phyloP scores from a whole-genome alignment of 176 grass and related monocot genomes.

The Elaeis guineensis region DNA sequence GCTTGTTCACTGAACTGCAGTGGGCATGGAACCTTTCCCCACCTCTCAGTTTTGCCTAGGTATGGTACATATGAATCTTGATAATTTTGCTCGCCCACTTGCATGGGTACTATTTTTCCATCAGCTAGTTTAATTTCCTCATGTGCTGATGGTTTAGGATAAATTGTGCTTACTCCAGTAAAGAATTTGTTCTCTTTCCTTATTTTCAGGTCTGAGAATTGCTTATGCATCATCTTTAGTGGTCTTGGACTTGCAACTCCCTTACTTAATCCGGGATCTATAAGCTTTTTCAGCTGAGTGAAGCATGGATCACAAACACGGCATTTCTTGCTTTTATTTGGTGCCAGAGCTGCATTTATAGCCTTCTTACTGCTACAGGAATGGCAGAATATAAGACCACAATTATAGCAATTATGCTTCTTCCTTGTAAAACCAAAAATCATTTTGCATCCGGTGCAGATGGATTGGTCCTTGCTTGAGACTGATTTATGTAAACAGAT shows the following conservation, averaged over 20 bases:
- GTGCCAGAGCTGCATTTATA: conserved; percentile 53
- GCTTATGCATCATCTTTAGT: conserved; percentile 15
- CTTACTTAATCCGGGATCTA: conserved; percentile 19
- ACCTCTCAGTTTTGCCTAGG: conserved; percentile 39
- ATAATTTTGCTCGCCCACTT: conserved; percentile 28
- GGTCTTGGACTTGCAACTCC: conserved; percentile 16
- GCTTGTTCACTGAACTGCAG: conserved; percentile 35
- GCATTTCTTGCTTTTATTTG: conserved; percentile 50
- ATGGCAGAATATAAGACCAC: conserved; percentile 78
- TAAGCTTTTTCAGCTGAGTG: conserved; percentile 39
- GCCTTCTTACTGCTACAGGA: conserved; percentile 72
- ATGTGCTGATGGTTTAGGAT: conserved; percentile 51
- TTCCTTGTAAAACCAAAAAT: conserved; percentile 81
- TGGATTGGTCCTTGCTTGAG: conserved; percentile 65
- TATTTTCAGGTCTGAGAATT: conserved; percentile 22
- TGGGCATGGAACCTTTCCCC: conserved; percentile 76
- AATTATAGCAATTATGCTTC: conserved; percentile 88
- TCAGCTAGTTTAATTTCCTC: conserved; percentile 44
- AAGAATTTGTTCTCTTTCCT: conserved; percentile 39
- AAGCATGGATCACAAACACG: conserved; percentile 76
- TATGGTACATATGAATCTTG: conserved; percentile 3
- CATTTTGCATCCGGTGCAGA: conserved; percentile 66
- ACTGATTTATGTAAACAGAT: conserved; percentile 74
- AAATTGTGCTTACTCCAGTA: conserved; percentile 43
- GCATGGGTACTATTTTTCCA: conserved; percentile 30